Percentiles rank a stretch among this genome's conserved stretches.
phyloP scores from a whole-genome alignment of 805 yeast species.

The Kodamaea restingae region DNA sequence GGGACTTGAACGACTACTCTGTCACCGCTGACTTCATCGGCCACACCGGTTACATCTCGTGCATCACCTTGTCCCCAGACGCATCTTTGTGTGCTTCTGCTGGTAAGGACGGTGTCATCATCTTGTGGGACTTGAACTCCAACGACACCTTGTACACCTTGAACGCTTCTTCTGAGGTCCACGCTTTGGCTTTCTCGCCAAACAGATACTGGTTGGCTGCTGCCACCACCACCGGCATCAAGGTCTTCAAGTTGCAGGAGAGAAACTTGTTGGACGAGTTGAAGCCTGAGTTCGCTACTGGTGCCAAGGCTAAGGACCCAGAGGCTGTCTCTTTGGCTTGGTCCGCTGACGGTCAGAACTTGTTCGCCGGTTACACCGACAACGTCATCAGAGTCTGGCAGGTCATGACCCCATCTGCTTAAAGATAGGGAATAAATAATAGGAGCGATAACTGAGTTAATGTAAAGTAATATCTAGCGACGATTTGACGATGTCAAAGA shows the following conservation, averaged over 20 bases:
- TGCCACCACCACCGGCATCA: conserved; percentile 96
- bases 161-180: conserved; percentile 92
- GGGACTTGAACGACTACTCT: conserved; percentile 85
- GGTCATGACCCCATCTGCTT: conserved; percentile 84
- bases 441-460: neutral
- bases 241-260: conserved; percentile 96
- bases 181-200: conserved; percentile 99
- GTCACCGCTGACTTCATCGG: conserved; percentile 96
- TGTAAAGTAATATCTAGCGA: neutral
- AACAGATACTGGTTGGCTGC: conserved; percentile 99
- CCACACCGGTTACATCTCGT: conserved; percentile 98
- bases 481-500: too few species aligned
- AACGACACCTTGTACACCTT: conserved; percentile 88
- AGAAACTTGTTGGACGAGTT: conserved; percentile 92
- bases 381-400: conserved; percentile 99
- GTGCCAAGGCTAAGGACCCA: conserved; percentile 92
- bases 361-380: conserved; percentile 99
- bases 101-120: conserved; percentile 98
- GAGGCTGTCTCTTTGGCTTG: conserved; percentile 97
- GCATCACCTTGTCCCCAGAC: conserved; percentile 98
- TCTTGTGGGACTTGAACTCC: conserved; percentile 94
- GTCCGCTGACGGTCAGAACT: conserved; percentile 99
- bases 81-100: conserved; percentile 99
- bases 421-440: conserved; percentile 12
- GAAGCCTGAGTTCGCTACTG: conserved; percentile 92